Evolutionary conservation across 2,329 filamentous ascomycete genomes (phyloP).

Genomic region (Pseudogymnoascus sp.): DNA sequence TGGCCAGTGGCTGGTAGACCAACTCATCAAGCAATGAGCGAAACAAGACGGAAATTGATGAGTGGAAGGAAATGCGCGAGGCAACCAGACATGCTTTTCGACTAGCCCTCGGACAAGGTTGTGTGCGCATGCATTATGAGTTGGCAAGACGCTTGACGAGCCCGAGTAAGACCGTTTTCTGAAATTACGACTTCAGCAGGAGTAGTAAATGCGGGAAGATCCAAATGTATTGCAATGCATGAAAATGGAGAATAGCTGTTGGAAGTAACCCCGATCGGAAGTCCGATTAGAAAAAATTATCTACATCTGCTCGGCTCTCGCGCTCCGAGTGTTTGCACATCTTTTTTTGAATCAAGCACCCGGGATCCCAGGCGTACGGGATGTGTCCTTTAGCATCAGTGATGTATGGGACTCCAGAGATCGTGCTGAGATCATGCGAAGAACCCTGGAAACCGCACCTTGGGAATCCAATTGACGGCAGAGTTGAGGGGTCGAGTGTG

Average conservation of each 20-base stretch:
- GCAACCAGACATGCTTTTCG: constrained; percentile 23
- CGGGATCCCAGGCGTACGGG: neutral
- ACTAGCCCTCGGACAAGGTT: constrained; percentile 28
- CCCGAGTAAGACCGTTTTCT: constrained; percentile 40
- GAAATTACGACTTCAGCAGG: constrained; percentile 3
- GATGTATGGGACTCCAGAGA: neutral
- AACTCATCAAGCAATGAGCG: constrained; percentile 9
- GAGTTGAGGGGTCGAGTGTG: constrained; percentile 1
- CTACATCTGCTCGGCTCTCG: neutral
- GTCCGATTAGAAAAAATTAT: neutral
- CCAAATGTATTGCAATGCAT: constrained; percentile 9
- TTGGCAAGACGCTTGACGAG: constrained; percentile 62
- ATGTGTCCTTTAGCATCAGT: neutral
- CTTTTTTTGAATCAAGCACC: neutral
- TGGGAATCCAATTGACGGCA: constrained; percentile 8
- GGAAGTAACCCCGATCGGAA: constrained; percentile 5
- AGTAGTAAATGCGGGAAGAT: constrained; percentile 9
- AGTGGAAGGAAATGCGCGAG: constrained; percentile 20
- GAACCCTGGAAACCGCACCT: constrained; percentile 1
- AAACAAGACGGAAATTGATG: neutral
- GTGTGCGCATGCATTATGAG: constrained; percentile 64
- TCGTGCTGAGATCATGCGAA: constrained; percentile 6
- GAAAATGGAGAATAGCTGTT: constrained; percentile 6
- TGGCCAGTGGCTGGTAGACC: constrained; percentile 26
- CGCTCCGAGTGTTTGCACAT: neutral